Evolutionary conservation across 176 grass and related monocot genomes (phyloP), one percentile per base, ranked within the genome.

Genomic region (Panicum miliaceum): DNA sequence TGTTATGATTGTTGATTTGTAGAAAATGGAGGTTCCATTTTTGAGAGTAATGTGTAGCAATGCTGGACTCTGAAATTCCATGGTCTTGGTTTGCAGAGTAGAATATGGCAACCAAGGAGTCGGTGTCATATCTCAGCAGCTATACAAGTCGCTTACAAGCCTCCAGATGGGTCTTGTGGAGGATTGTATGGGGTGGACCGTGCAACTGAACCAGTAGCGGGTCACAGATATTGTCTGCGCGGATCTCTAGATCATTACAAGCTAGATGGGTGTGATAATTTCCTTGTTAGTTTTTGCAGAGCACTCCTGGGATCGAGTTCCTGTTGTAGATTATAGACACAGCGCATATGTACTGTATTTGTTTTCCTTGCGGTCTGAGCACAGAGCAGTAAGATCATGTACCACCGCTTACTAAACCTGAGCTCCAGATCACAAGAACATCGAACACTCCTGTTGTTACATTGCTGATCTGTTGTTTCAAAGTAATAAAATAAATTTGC

Each of bases 61-160:
- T 38, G 27, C 38, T 56, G 6, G 54, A 53, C n/a, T 70, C 60
- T 85, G 3, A 68, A 54, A 50, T 69, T n/a, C 32, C 0, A 9
- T 50, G 60, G 4, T 51, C 35, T 32, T 84, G 22, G 22, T 7
- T 84, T 88, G 47, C 89, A 97, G 90, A 84, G 82, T 91, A 70
- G 82, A 92, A 57, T 94, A 94, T 66, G 90, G 92, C 71, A 97
- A 94, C 45, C 82, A 88, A 67, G 88, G 92, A 76, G 86, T 97
- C 1, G 95, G 92, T 1, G 57, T 76, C 4, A 79, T 93, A 40
- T 93, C 90, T 0, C 90, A 93, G 84, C 83, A 97, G 66, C 82
- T 94, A 4, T 93, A 91, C 46, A 88, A 87, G 65, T 77, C 81
- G 23, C 89, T 94, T 27, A 97, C 92, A 19, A 84, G 84, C 72